phyloP scores from a whole-genome alignment of 768 basidiomycete genomes.

The Artomyces pyxidatus region DNA sequence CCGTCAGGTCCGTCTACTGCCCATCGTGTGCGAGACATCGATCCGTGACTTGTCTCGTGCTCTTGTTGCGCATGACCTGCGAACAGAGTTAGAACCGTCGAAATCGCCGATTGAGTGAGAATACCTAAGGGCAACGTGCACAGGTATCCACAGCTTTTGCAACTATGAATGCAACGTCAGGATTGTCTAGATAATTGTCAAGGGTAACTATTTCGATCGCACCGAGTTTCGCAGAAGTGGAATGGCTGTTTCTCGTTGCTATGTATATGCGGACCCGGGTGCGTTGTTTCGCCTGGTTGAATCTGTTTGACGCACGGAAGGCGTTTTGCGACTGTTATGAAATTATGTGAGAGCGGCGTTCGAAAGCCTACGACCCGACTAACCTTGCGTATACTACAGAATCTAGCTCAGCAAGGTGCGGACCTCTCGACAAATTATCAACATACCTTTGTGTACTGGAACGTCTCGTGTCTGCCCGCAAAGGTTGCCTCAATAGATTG shows the following conservation, averaged over 20 bases:
- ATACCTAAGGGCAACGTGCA: slow-evolving; percentile 51
- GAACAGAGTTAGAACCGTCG: too few relatives aligned
- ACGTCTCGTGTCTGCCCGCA: slow-evolving; percentile 49
- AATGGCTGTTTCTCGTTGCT: slow-evolving; percentile 34
- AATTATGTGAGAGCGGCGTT: too few relatives aligned
- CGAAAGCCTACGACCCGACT: too few relatives aligned
- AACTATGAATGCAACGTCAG: slow-evolving; percentile 26
- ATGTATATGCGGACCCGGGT: slow-evolving; percentile 43
- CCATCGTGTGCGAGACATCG: slow-evolving; percentile 54
- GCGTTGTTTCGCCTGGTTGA: slow-evolving; percentile 32
- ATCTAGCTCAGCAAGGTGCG: too few relatives aligned
- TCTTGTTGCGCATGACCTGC: slow-evolving; percentile 53
- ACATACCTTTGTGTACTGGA: slow-evolving; percentile 55
- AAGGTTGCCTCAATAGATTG: slow-evolving; percentile 57
- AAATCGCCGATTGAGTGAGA: slow-evolving; percentile 3
- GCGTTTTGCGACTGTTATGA: slow-evolving; percentile 37
- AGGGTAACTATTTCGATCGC: too few relatives aligned
- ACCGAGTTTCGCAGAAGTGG: slow-evolving; percentile 49
- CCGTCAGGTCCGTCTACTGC: slow-evolving; percentile 45
- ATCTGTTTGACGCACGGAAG: slow-evolving; percentile 42
- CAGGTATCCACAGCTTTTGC: slow-evolving; percentile 48
- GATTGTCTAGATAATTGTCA: too few relatives aligned
- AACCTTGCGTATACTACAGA: slow-evolving; percentile 57
- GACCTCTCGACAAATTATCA: neutral
- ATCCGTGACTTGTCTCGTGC: slow-evolving; percentile 57